Base-by-base conservation (phyloP, 2,329 filamentous ascomycete genomes). In the Epichloe coenophiala region DNA sequence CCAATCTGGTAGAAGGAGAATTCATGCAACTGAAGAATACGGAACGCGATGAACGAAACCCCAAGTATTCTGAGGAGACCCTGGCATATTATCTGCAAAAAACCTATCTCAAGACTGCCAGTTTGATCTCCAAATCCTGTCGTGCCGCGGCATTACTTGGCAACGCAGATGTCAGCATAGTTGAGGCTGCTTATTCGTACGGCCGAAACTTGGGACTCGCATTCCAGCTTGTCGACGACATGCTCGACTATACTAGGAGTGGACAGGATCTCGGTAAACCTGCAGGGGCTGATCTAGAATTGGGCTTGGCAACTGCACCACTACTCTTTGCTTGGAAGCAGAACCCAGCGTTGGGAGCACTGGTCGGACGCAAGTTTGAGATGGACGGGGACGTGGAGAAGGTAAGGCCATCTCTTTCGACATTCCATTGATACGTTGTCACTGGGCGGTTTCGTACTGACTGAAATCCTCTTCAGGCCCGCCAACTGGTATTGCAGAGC, bases 11-110 rank as follows among this genome's bases (percentile, higher is more conserved):
- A 19, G 93, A 98, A 71, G 93, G 93, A 63, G 93, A 98, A 69
- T 97, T 98, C 72, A 98, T 98, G 93, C 93, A 98, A 73, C 74
- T 98, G 60, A 94, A 95, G 72, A 98, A 98, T 68, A 97, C 93
- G 1, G 87, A 86, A 44, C 76, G 80, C 57, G 91, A 96, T 64
- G 91, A 97, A 73, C 76, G 78, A 56, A 83, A 86, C 58, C 91
- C 91, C 1, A 72, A 77, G 9, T 97, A 86, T 79, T 93, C 85
- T 2, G 88, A 96, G 61, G 87, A 95, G 49, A 86, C 89, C 1
- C 78, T 98, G 54, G 78, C 81, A 27, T 97, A 98, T 70, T 98
- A 98, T 65, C 75, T 98, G 47, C 88, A 96, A 65, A 98, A 98
- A 76, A 98, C 93, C 31, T 98, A 98, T 63, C 78, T 98, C 58